These are phyloP conservation scores for Asterophora lycoperdoides DNA, from an alignment of 768 basidiomycete genomes.

Conservation along the genomic window DNA sequence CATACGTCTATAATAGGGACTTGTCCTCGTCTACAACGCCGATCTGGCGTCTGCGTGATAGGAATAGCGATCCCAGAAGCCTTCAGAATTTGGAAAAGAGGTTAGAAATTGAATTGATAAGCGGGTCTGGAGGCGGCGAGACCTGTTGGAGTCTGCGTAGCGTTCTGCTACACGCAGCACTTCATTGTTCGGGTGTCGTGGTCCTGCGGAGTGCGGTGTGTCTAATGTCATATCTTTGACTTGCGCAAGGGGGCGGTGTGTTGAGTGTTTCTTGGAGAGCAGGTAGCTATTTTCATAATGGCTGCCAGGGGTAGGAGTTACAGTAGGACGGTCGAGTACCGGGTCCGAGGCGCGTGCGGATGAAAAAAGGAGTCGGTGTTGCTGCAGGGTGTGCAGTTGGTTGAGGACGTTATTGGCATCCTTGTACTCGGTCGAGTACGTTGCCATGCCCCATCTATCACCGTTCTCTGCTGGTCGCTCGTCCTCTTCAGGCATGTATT, in stretches of 20 bases:
- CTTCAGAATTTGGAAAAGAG: constrained; percentile 31
- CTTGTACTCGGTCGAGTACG: constrained; percentile 45
- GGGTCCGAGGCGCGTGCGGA: constrained; percentile 6
- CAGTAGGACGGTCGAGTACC: not conserved
- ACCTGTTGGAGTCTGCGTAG: constrained; percentile 69
- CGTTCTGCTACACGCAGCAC: constrained; percentile 45
- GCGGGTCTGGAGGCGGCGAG: constrained; percentile 10
- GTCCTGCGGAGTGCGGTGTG: not conserved
- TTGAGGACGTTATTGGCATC: constrained; percentile 62
- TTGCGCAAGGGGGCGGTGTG: not conserved
- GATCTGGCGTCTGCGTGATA: constrained; percentile 50
- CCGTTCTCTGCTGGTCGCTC: constrained; percentile 20
- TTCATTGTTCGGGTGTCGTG: constrained; percentile 29
- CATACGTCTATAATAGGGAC: constrained; percentile 4
- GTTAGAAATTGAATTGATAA: constrained; percentile 1
- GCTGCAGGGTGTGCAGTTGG: constrained; percentile 64
- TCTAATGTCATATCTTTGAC: constrained; percentile 1
- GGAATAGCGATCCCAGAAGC: constrained; percentile 58
- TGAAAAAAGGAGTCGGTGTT: constrained; percentile 53
- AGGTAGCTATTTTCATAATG: not conserved
- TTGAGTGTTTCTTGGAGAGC: constrained; percentile 1
- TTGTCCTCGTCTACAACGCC: constrained; percentile 10
- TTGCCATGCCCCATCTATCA: constrained; percentile 10
- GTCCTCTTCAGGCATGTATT: constrained; percentile 18
- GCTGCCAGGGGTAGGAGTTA: not conserved